phyloP scores from a whole-genome alignment of 331 rosid species.

The Prunus yedoensis region DNA sequence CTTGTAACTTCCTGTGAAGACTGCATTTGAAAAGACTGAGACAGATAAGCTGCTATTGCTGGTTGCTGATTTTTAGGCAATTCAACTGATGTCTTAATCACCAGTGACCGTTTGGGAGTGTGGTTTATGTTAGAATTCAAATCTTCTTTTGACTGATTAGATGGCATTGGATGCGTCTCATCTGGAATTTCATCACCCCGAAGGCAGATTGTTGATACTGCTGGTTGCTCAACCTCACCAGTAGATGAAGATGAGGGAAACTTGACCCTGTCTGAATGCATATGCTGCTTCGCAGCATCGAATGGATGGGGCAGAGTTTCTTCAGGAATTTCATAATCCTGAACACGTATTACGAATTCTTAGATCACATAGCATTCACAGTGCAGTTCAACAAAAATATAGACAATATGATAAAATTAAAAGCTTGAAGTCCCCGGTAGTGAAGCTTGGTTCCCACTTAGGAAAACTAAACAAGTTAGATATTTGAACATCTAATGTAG shows the following conservation, averaged over 20 bases:
- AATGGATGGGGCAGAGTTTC: constrained; percentile 73
- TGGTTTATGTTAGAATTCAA: neutral
- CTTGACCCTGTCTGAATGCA: constrained; percentile 10
- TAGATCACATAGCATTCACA: constrained; percentile 17
- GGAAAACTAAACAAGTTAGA: neutral
- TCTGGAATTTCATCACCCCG: constrained; percentile 15
- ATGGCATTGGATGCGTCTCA: neutral
- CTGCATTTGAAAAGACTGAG: constrained; percentile 43
- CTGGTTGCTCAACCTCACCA: constrained; percentile 19
- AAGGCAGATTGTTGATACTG: constrained; percentile 22
- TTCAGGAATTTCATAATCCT: constrained; percentile 76
- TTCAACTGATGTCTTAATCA: constrained; percentile 27
- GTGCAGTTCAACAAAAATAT: neutral
- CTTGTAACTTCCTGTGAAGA: constrained; percentile 39
- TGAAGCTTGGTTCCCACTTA: neutral
- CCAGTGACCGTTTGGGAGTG: constrained; percentile 8
- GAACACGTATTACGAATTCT: constrained; percentile 22
- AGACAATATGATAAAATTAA: neutral
- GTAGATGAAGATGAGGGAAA: constrained; percentile 17
- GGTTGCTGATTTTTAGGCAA: constrained; percentile 28
- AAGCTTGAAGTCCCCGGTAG: neutral
- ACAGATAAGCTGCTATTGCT: constrained; percentile 44
- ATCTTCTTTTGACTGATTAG: constrained; percentile 16
- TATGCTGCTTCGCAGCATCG: constrained; percentile 29
- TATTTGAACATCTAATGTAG: neutral